Conservation (phyloP, 108 stramenopile genomes). For the Cyclotella cryptica region DNA sequence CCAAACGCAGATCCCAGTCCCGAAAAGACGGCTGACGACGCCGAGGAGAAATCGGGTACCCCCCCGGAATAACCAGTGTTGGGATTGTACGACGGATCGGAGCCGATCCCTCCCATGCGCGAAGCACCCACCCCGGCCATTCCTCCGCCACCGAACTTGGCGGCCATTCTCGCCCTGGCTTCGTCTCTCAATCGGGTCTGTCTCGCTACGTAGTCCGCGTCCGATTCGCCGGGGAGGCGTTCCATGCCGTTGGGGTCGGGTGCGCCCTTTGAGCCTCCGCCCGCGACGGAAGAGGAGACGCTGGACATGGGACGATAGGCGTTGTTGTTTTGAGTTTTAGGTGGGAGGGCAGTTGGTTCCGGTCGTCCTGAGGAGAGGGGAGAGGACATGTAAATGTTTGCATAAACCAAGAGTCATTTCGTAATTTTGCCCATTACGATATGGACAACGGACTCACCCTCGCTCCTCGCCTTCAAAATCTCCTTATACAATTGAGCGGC, state of each 20-base stretch:
- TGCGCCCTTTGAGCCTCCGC: conserved; percentile 24
- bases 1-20: conserved; percentile 71
- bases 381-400: neutral
- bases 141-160: conserved; percentile 83
- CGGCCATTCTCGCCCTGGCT: conserved; percentile 85
- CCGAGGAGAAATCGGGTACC: conserved; percentile 52
- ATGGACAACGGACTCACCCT: conserved; percentile 35
- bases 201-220: conserved; percentile 90
- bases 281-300: conserved; percentile 40
- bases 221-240: conserved; percentile 88
- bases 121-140: conserved; percentile 69
- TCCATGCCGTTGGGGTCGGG: conserved; percentile 91
- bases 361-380: conserved; percentile 58
- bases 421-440: neutral
- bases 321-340: conserved; percentile 20
- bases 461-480: conserved; percentile 82
- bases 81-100: conserved; percentile 80
- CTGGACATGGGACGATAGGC: conserved; percentile 18
- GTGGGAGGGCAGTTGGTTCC: conserved; percentile 77
- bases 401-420: neutral
- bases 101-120: conserved; percentile 82
- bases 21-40: conserved; percentile 48
- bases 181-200: conserved; percentile 90
- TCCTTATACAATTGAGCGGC: conserved; percentile 89
- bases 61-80: conserved; percentile 46